A percentile compares a stretch with the other conserved stretches of the same genome.
Conservation (phyloP, 2,329 filamentous ascomycete genomes). For the Phyllosticta ampelicida region DNA sequence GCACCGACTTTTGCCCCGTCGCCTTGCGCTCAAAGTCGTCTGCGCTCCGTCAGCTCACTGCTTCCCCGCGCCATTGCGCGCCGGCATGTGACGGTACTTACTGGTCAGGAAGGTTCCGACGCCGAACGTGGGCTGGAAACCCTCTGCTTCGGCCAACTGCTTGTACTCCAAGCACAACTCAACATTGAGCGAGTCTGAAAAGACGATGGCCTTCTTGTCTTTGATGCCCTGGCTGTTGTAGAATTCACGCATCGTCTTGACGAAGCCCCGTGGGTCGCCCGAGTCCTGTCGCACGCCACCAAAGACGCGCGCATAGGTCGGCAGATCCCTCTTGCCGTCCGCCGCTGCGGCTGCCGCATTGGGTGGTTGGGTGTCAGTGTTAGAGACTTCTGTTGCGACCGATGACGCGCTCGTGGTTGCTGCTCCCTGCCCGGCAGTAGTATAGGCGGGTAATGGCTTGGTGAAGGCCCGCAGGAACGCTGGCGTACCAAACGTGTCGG, state of each 20-base stretch:
- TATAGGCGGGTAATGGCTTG: conserved; percentile 46
- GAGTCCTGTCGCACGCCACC: conserved; percentile 82
- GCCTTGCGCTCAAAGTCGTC: conserved; percentile 71
- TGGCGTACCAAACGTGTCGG: conserved; percentile 90
- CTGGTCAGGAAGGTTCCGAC: conserved; percentile 92
- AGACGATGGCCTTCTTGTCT: conserved; percentile 81
- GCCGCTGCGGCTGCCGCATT: conserved; percentile 33
- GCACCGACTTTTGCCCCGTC: conserved; percentile 66
- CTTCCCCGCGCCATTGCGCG: not conserved
- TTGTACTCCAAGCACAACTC: conserved; percentile 89
- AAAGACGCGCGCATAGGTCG: conserved; percentile 71
- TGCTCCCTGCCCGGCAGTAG: conserved; percentile 30
- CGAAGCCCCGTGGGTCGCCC: conserved; percentile 70
- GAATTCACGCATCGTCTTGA: conserved; percentile 68
- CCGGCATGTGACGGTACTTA: conserved; percentile 22
- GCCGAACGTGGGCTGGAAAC: conserved; percentile 81
- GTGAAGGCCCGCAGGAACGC: conserved; percentile 80
- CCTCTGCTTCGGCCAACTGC: conserved; percentile 63
- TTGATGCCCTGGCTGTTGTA: conserved; percentile 66
- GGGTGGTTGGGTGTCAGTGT: conserved; percentile 19
- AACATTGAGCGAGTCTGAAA: conserved; percentile 89
- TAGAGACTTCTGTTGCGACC: conserved; percentile 22
- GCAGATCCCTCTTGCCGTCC: conserved; percentile 18
- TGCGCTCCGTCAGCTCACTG: conserved; percentile 21
- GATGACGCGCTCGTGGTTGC: conserved; percentile 28